A percentile compares a stretch with the other conserved stretches of the same genome.
Evolutionary conservation across 2,329 filamentous ascomycete genomes (phyloP).

Genomic region (Fusarium multiceps): DNA sequence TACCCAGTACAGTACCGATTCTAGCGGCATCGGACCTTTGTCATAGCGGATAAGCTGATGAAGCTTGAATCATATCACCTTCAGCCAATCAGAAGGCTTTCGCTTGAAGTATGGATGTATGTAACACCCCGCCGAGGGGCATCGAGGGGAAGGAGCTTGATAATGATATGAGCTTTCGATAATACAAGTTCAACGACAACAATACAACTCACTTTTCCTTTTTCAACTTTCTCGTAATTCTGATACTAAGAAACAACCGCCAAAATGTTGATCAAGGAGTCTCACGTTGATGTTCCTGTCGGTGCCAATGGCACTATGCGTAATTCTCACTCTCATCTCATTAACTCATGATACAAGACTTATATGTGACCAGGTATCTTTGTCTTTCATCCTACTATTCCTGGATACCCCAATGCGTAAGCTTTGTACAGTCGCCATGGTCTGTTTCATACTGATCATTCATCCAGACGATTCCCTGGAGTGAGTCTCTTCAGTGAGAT

Average conservation of each 20-base stretch:
- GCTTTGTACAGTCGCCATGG: slow-evolving; percentile 28
- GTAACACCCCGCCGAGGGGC: slow-evolving; percentile 39
- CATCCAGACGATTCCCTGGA: slow-evolving; percentile 75
- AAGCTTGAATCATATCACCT: slow-evolving; percentile 23
- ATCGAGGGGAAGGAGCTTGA: slow-evolving; percentile 27
- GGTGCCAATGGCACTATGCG: slow-evolving; percentile 66
- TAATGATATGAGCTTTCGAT: slow-evolving; percentile 26
- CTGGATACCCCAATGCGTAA: slow-evolving; percentile 87
- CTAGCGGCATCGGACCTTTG: slow-evolving; percentile 29
- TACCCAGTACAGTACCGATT: not conserved
- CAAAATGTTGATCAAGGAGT: slow-evolving; percentile 66
- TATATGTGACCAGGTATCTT: slow-evolving; percentile 75
- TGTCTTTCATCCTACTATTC: slow-evolving; percentile 85
- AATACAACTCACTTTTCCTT: not conserved
- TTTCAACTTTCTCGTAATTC: not conserved
- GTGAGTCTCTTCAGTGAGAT: slow-evolving; percentile 94
- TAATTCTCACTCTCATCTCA: slow-evolving; percentile 43
- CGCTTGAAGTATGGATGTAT: slow-evolving; percentile 16
- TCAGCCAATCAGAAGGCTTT: slow-evolving; percentile 26
- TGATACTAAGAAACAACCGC: not conserved
- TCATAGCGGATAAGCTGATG: slow-evolving; percentile 22
- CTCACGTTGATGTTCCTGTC: slow-evolving; percentile 62
- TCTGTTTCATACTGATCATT: slow-evolving; percentile 7
- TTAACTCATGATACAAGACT: slow-evolving; percentile 21
- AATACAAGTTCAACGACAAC: slow-evolving; percentile 1